Evolutionary conservation across 2,329 filamentous ascomycete genomes (phyloP).

Genomic region (Mycogone perniciosa): DNA sequence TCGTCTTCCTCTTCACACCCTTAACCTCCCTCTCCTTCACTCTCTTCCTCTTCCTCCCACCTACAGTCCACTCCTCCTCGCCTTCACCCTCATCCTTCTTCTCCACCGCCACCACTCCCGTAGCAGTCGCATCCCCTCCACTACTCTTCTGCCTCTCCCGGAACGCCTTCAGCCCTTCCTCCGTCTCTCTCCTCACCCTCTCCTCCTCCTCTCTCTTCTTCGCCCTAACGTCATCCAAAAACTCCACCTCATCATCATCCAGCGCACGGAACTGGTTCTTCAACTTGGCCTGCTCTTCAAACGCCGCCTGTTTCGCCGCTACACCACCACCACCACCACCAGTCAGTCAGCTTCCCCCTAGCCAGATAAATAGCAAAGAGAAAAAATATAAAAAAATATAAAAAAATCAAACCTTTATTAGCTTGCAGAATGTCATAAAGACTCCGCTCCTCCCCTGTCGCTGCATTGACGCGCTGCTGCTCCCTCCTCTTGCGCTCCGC

Average conservation of each 20-base stretch:
- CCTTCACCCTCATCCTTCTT: conserved; percentile 18
- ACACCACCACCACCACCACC: neutral
- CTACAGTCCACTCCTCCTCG: conserved; percentile 28
- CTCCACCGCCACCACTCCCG: conserved; percentile 12
- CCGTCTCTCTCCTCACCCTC: conserved; percentile 46
- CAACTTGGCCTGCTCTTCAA: conserved; percentile 66
- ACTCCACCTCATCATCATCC: conserved; percentile 74
- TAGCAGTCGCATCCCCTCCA: conserved; percentile 16
- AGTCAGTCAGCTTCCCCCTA: neutral
- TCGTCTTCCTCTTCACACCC: conserved; percentile 24
- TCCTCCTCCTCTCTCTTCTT: conserved; percentile 49
- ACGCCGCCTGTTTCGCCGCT: conserved; percentile 77
- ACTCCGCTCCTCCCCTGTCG: conserved; percentile 47
- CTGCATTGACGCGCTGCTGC: conserved; percentile 39
- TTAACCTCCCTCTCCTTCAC: conserved; percentile 31
- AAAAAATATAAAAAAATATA: neutral
- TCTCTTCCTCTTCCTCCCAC: conserved; percentile 33
- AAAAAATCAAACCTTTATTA: conserved; percentile 60
- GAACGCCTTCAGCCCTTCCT: conserved; percentile 51
- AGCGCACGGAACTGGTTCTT: conserved; percentile 72
- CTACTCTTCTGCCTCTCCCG: conserved; percentile 41
- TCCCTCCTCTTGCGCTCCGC: conserved; percentile 50
- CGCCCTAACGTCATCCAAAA: conserved; percentile 55
- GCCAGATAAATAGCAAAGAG: neutral
- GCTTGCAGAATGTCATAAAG: conserved; percentile 72